Base-by-base conservation (phyloP, 2,329 filamentous ascomycete species). In the Colletotrichum australisinense region DNA sequence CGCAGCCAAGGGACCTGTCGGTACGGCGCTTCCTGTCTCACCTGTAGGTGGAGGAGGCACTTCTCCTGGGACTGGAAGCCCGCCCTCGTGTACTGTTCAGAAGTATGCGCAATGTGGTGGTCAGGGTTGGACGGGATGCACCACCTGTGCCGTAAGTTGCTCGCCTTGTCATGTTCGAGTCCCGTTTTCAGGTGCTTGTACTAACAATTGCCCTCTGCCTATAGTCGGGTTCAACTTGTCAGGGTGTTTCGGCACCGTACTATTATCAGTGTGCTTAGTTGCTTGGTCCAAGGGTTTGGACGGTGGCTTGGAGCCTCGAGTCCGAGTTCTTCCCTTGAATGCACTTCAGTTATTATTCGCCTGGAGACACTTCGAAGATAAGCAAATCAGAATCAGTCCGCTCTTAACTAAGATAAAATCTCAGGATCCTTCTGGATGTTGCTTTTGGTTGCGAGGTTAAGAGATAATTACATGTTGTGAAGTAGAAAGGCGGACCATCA, bases 101-200 rank as follows among this genome's bases (percentile, higher is more conserved):
- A 79, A 76, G 65, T 85, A 79, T 46, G 78, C 80, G 64, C 84
- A 86, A 71, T 85, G 84, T 59, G 83, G 84, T 26, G 84, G 84
- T 0, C 78, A 78, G 16, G 83, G 82, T 0, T 86, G 83, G 62
- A 83, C 81, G 0, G 84, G 84, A 1, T 86, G 84, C 79, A 84
- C 83, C 1, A 78, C 74, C 11, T 86, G 84, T 59, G 82, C 78
- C 49, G 81, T 82, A 76, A 80, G 81, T 58, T 12, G 1, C 19
- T 8, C n/a, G 19, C 24, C 19, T 24, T 32, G 11, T 26, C 11
- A 19, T 24, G 24, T n/a, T 11, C 28, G 46, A 38, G 14, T 14
- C 14, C 11, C 19, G 12, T 8, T 38, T 11, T 57, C 19, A 2
- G 1, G 38, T 2, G 14, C 4, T 49, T 9, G 2, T 12, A 58